Conservation (phyloP, 306 rosid genomes). For the Adenanthera pavonina region DNA sequence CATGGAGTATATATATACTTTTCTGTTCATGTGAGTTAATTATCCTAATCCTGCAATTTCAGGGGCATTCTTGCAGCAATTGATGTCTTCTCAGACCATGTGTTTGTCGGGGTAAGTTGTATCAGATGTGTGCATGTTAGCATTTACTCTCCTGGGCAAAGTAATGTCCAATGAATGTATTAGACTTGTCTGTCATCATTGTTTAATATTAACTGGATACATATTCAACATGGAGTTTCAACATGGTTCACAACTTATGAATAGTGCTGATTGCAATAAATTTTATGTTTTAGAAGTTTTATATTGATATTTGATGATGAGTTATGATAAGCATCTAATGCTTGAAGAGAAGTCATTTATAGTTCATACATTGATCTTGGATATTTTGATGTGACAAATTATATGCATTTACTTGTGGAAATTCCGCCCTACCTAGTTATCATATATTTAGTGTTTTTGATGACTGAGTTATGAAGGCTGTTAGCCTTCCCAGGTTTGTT, state of each 20-base stretch:
- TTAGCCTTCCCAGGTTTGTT: slow-evolving; percentile 13
- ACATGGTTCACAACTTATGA: too few relatives aligned
- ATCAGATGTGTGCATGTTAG: slow-evolving; percentile 10
- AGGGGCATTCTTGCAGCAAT: slow-evolving; percentile 97
- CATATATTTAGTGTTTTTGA: slow-evolving; percentile 10
- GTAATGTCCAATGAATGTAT: not conserved
- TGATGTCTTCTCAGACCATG: slow-evolving; percentile 80
- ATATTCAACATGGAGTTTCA: too few relatives aligned
- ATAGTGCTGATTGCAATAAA: too few relatives aligned
- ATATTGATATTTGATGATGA: not conserved
- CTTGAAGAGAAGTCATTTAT: slow-evolving; percentile 18
- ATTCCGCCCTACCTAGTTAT: slow-evolving; percentile 22
- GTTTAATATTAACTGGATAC: not conserved
- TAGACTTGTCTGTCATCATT: not conserved
- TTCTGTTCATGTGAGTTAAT: slow-evolving; percentile 24
- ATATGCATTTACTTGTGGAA: slow-evolving; percentile 26
- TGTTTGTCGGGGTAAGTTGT: slow-evolving; percentile 91
- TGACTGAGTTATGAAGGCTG: slow-evolving; percentile 4
- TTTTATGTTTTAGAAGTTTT: too few relatives aligned
- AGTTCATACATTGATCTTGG: slow-evolving; percentile 25
- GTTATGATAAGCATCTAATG: slow-evolving; percentile 8
- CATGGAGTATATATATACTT: not conserved
- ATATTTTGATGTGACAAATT: slow-evolving; percentile 32
- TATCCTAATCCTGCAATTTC: slow-evolving; percentile 43
- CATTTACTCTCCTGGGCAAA: slow-evolving; percentile 24